These are phyloP conservation scores for Sporothrix luriei DNA, from an alignment of 2,329 filamentous ascomycete species.

Conservation along the genomic window DNA sequence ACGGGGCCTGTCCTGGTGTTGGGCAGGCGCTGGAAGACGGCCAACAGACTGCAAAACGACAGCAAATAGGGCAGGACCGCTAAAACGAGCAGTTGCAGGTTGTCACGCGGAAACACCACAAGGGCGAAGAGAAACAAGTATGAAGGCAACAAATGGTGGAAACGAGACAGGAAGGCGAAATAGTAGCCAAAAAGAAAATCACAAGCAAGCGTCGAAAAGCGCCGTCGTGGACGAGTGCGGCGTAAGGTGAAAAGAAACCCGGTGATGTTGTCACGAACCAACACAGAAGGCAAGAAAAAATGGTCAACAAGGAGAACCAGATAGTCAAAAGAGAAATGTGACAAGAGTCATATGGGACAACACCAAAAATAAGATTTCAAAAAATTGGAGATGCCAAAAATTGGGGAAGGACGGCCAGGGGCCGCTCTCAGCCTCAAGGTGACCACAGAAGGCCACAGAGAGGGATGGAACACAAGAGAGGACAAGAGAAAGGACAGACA, in stretches of 20 bases:
- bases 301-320: background rate
- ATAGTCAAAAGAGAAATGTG: conserved; percentile 6
- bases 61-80: background rate
- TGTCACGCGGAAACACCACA: conserved; percentile 22
- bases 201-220: background rate
- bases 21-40: background rate
- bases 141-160: background rate
- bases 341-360: conserved; percentile 21
- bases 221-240: background rate
- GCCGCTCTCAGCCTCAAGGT: conserved; percentile 8
- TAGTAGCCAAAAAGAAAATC: background rate
- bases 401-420: conserved; percentile 8
- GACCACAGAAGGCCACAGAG: conserved; percentile 16
- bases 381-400: conserved; percentile 3
- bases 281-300: background rate
- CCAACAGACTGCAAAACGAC: background rate
- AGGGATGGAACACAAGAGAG: conserved; percentile 1
- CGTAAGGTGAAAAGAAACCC: conserved; percentile 5
- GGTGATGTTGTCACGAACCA: conserved; percentile 29
- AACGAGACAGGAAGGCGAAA: background rate
- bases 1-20: background rate
- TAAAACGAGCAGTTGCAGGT: background rate
- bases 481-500: background rate
- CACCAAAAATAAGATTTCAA: background rate
- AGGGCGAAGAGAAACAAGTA: background rate